Base-by-base conservation (phyloP, 495 filamentous ascomycete species). In the Elasticomyces elasticus region DNA sequence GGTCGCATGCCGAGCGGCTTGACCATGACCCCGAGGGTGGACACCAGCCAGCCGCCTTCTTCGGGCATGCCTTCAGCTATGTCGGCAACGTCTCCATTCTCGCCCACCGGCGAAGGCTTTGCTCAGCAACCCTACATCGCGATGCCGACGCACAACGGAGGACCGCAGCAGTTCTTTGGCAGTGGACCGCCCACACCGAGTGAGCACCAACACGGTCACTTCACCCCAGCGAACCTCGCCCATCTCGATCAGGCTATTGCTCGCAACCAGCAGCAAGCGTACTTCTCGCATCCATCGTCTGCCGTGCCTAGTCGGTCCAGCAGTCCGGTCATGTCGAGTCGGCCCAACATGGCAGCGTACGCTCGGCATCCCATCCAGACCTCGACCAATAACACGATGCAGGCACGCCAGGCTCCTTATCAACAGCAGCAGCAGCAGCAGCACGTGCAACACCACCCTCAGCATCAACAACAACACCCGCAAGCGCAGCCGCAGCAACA, bases 1-100 rank as follows among this genome's bases (percentile, higher is more conserved):
- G 37, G 69, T 40, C 84, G 84, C 67, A 65, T 92, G n/a, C 82
- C 86, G 1, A 78, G 71, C 6, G 81, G 78, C 38, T 66, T 95
- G 61, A 78, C 79, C 13, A 94, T 94, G 89, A 94, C 89, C 0
- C 58, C 58, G 24, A 40, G 58, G 17, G 58, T 61, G 7, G 58
- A 61, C 26, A 61, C 58, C 13, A 61, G 37, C 35, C 58, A 61
- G 43, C 53, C 58, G 23, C 53, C 53, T 38, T 52, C 54, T 3
- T 38, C 58, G 12, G 42, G 20, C 42, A 31, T 54, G 38, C 27
- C 52, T 7, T 61, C 58, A 13, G 56, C 43, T 2, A 31, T 49
- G 17, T 46, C 51, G 3, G 35, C 35, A 11, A 51, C 49, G 1
- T 57, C 58, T 1, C 50, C 49, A 7, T 62, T 59, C 52, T 56